phyloP scores from a whole-genome alignment of 2,329 filamentous ascomycete genomes.

The Ceratocystis cacaofunesta region DNA sequence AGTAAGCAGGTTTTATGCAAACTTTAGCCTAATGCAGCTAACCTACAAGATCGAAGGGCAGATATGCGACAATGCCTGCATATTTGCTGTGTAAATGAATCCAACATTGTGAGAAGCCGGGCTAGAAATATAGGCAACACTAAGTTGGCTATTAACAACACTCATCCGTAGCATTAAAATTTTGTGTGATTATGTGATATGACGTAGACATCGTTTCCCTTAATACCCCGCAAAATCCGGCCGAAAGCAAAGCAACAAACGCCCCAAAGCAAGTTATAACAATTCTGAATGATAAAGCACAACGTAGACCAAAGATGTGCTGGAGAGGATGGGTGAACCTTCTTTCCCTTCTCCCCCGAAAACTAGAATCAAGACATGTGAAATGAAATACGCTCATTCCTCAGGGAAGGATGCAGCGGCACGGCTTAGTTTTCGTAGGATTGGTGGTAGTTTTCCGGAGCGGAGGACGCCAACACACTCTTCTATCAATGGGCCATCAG shows the following conservation, averaged over 20 bases:
- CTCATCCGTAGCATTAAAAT: background rate
- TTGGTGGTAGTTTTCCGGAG: slow-evolving; percentile 26
- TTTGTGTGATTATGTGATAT: slow-evolving; percentile 3
- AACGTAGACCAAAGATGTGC: background rate
- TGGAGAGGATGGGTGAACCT: background rate
- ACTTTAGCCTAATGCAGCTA: background rate
- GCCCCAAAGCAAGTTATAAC: slow-evolving; percentile 2
- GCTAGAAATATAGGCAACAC: no score
- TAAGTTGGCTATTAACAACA: background rate
- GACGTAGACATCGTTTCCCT: slow-evolving; percentile 9
- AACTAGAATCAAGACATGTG: background rate
- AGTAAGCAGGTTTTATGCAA: background rate
- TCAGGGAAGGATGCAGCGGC: slow-evolving; percentile 25
- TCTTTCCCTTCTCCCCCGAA: background rate
- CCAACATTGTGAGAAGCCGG: background rate
- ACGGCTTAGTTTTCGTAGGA: slow-evolving; percentile 25
- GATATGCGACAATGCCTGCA: no score
- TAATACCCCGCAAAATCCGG: background rate
- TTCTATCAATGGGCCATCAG: slow-evolving; percentile 25
- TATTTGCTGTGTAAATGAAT: no score
- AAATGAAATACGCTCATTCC: background rate
- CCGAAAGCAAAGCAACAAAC: slow-evolving; percentile 7
- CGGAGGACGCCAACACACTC: slow-evolving; percentile 26
- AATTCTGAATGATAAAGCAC: background rate
- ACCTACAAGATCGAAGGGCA: no score